Conservation (phyloP, 257 asterid genomes). For the Solanum piurae region DNA sequence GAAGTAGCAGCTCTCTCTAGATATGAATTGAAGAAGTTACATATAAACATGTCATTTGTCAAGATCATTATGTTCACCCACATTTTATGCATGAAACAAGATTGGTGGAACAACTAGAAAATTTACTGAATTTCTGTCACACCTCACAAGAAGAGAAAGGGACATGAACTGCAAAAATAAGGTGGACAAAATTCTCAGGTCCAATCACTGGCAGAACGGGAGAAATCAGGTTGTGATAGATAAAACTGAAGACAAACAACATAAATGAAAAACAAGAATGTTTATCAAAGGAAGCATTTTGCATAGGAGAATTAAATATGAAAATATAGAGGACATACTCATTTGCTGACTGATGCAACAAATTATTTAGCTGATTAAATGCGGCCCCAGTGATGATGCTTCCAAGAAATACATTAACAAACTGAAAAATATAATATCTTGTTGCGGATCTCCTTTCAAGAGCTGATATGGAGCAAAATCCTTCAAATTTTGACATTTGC, state of each 20-base stretch:
- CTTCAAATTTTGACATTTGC: slow-evolving; percentile 88
- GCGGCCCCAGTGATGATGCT: slow-evolving; percentile 87
- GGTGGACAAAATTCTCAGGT: background rate
- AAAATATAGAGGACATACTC: slow-evolving; percentile 34
- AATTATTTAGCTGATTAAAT: slow-evolving; percentile 53
- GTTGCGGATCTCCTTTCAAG: slow-evolving; percentile 89
- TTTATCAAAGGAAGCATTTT: background rate
- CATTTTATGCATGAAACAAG: background rate
- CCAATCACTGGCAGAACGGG: background rate
- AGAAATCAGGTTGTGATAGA: background rate
- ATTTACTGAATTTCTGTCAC: background rate
- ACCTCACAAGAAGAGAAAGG: background rate
- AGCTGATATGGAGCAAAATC: slow-evolving; percentile 55
- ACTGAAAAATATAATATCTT: slow-evolving; percentile 74
- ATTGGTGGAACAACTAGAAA: background rate
- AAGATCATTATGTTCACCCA: background rate
- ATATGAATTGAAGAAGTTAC: background rate
- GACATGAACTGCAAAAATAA: background rate
- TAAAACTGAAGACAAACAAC: background rate
- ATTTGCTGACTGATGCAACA: slow-evolving; percentile 43
- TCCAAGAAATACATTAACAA: slow-evolving; percentile 79
- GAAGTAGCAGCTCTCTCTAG: background rate
- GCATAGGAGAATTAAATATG: background rate
- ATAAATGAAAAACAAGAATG: background rate
- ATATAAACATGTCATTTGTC: background rate